A percentile compares a stretch with the other conserved stretches of the same genome.
These are phyloP conservation scores for Jackrogersella minutella DNA, from an alignment of 495 filamentous ascomycete genomes.

Conservation along the genomic window DNA sequence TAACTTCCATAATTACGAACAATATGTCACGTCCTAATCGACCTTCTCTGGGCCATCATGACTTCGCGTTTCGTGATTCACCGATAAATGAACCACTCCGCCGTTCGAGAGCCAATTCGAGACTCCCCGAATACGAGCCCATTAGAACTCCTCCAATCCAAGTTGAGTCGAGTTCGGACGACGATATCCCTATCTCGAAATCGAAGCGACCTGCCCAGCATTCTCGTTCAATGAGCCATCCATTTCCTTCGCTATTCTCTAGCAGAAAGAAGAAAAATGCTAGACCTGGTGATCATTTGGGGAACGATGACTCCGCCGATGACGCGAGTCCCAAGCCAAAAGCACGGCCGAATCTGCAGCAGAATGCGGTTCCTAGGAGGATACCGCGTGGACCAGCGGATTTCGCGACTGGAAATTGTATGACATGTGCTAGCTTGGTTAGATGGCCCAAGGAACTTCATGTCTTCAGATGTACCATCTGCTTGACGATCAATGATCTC, in stretches of 20 bases:
- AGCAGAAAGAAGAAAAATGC: constrained; percentile 60
- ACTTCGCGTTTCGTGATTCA: constrained; percentile 39
- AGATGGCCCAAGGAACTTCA: constrained; percentile 81
- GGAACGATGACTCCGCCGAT: constrained; percentile 41
- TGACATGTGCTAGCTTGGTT: constrained; percentile 82
- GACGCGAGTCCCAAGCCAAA: constrained; percentile 39
- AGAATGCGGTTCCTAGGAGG: constrained; percentile 39
- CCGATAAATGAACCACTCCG: constrained; percentile 23
- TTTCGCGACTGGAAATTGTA: constrained; percentile 75
- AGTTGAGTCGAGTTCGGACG: constrained; percentile 55
- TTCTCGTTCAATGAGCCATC: constrained; percentile 77
- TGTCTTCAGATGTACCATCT: constrained; percentile 84
- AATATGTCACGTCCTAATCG: constrained; percentile 41
- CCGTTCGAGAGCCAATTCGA: constrained; percentile 42
- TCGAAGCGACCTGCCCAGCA: constrained; percentile 55
- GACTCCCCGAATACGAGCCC: constrained; percentile 28
- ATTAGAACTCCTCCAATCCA: constrained; percentile 27
- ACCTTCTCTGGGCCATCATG: constrained; percentile 42
- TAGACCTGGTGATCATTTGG: constrained; percentile 25
- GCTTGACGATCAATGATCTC: constrained; percentile 87
- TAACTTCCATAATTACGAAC: constrained; percentile 11
- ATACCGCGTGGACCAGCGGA: constrained; percentile 48
- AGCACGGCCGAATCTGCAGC: constrained; percentile 36
- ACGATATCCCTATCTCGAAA: constrained; percentile 47
- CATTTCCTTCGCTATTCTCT: constrained; percentile 71